Evolutionary conservation across 129 eudicot species (phyloP), one percentile per base, ranked within the genome.

Genomic region (Lactuca saligna): DNA sequence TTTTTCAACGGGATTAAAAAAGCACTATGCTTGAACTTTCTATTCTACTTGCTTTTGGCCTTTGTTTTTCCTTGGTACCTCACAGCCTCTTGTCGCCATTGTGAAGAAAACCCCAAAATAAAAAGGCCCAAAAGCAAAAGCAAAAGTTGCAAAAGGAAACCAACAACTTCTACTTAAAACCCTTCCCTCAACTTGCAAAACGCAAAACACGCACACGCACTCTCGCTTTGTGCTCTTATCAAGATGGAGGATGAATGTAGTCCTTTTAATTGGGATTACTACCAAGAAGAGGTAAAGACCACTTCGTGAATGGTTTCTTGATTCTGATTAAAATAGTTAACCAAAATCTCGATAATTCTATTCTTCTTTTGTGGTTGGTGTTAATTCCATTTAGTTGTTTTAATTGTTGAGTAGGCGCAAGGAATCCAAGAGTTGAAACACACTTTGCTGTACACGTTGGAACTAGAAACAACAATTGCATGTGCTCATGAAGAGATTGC

Each of bases 401-500:
- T 57, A 33, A 63, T 53, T 10, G 34, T 53, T 10, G 34, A 41
- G 4, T 49, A 89, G 90, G 75, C 44, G 7, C 80, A 76, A 3
- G 90, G 86, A 4, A 66, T 78, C 3, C 95, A 86, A 68, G 88
- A 86, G 31, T 79, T 89, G 78, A 90, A 90, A 77, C 83, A 90
- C 54, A 84, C 91, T 70, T 69, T 86, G 17, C 42, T 90, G 79
- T 82, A 86, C 82, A 82, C 94, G 61, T 62, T 82, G 82, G 97
- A 90, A 87, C 75, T 86, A 57, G 88, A 90, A 75, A 80, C 87
- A 25, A 76, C 97, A 61, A 66, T 90, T 56, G 54, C 80, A 9
- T 80, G 86, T 51, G 86, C 90, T n/a, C 96, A 88, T 20, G 97
- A 91, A 11, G 96, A 91, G 63, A 77, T 91, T 68, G 77, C 95